Evolutionary conservation across 768 basidiomycete genomes (phyloP).

Genomic region (Termitomyces sp.): DNA sequence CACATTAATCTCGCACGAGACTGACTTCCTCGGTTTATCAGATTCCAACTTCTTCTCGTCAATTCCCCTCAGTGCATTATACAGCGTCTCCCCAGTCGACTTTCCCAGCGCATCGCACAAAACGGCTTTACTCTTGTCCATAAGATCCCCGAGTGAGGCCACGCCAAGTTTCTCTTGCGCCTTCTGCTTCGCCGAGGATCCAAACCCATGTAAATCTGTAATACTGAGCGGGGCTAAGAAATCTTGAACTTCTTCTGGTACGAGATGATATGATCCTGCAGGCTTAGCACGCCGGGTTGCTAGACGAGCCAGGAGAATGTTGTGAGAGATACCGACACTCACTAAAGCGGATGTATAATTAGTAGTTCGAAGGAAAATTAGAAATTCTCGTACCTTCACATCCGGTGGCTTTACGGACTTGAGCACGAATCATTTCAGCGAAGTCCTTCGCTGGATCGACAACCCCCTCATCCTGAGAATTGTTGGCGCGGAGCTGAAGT

Average conservation of each 20-base stretch:
- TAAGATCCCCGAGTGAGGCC: conserved; percentile 65
- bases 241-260: conserved; percentile 42
- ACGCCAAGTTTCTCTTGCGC: conserved; percentile 75
- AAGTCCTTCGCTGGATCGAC: conserved; percentile 70
- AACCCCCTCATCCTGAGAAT: conserved; percentile 19
- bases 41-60: conserved; percentile 79
- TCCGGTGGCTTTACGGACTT: conserved; percentile 73
- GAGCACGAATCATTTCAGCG: conserved; percentile 76
- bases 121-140: conserved; percentile 54
- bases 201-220: conserved; percentile 85
- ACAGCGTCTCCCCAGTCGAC: conserved; percentile 79
- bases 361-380: not conserved
- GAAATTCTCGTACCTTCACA: conserved; percentile 65
- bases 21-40: conserved; percentile 84
- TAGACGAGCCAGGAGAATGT: conserved; percentile 88
- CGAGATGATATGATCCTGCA: conserved; percentile 77
- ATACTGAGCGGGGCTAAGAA: conserved; percentile 71
- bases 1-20: conserved; percentile 94
- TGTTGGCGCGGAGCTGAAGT: conserved; percentile 30
- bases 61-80: conserved; percentile 78
- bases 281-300: conserved; percentile 93
- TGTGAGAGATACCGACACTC: conserved; percentile 88
- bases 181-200: conserved; percentile 70
- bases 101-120: conserved; percentile 77
- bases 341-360: conserved; percentile 40